phyloP scores from a whole-genome alignment of 2,329 filamentous ascomycete species.

The Nannizziopsis barbatae region DNA sequence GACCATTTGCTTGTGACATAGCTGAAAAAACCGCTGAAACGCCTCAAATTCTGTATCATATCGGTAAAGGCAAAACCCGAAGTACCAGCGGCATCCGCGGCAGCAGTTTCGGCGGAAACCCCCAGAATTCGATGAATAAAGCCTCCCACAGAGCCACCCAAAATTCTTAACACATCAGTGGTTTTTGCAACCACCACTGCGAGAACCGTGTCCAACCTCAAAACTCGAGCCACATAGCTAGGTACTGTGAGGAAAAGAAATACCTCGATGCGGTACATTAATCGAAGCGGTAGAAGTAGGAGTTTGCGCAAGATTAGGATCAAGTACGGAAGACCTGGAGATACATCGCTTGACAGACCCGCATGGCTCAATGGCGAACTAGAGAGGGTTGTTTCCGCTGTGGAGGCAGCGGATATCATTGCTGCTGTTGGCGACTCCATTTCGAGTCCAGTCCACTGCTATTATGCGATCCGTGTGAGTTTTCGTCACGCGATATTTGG shows the following conservation, averaged over 20 bases:
- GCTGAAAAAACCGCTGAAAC: constrained; percentile 73
- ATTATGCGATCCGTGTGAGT: too few species aligned
- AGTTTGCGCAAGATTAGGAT: constrained; percentile 2
- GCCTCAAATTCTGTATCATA: constrained; percentile 46
- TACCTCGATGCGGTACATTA: constrained; percentile 15
- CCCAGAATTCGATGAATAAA: constrained; percentile 1
- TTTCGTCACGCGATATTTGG: too few species aligned
- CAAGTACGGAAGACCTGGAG: constrained; percentile 1
- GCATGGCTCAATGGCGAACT: neutral
- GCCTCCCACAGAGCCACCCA: constrained; percentile 4
- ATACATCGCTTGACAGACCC: neutral
- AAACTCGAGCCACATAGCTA: constrained; percentile 8
- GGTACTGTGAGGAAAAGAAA: constrained; percentile 16
- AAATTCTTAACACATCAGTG: constrained; percentile 2
- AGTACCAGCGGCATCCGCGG: constrained; percentile 25
- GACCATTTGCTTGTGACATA: constrained; percentile 92
- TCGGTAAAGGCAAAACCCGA: constrained; percentile 33
- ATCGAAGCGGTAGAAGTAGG: constrained; percentile 14
- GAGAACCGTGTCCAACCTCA: constrained; percentile 13
- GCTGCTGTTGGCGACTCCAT: constrained; percentile 7
- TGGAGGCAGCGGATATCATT: neutral
- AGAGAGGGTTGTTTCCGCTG: neutral
- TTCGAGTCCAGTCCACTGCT: neutral
- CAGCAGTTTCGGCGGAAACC: constrained; percentile 28
- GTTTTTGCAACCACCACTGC: constrained; percentile 9